These are phyloP conservation scores for Periconia sp. DNA, from an alignment of 2,329 filamentous ascomycete species.

Conservation along the genomic window DNA sequence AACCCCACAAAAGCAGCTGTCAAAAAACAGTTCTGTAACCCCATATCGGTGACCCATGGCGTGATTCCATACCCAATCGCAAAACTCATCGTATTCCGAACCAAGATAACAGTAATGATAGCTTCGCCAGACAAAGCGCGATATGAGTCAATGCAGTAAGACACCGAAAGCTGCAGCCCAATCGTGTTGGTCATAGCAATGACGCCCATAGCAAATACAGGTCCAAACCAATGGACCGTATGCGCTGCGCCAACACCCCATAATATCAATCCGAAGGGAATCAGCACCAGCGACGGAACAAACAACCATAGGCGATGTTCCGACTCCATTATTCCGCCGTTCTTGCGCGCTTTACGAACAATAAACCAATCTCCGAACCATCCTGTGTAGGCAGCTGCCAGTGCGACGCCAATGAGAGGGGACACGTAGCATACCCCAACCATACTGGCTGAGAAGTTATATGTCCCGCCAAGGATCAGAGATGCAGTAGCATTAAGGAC, in stretches of 20 bases:
- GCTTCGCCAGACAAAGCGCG: constrained; percentile 52
- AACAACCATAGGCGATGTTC: constrained; percentile 45
- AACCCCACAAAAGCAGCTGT: constrained; percentile 47
- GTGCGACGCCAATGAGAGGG: constrained; percentile 37
- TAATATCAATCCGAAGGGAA: constrained; percentile 48
- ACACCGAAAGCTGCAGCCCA: constrained; percentile 47
- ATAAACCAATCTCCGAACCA: constrained; percentile 40
- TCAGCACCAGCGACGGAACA: constrained; percentile 39
- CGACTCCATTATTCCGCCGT: constrained; percentile 40
- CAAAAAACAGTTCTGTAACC: constrained; percentile 48
- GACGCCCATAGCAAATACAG: constrained; percentile 51
- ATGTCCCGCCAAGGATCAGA: constrained; percentile 40
- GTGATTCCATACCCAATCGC: constrained; percentile 55
- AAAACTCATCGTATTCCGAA: constrained; percentile 55
- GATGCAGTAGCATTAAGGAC: constrained; percentile 48
- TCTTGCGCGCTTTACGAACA: constrained; percentile 36
- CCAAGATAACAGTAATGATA: constrained; percentile 53
- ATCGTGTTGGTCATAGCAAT: constrained; percentile 49
- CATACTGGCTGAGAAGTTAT: constrained; percentile 42
- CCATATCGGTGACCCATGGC: constrained; percentile 48
- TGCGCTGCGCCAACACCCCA: constrained; percentile 55
- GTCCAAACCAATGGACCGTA: constrained; percentile 50
- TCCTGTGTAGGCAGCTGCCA: constrained; percentile 36
- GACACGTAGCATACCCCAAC: constrained; percentile 44
- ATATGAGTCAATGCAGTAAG: constrained; percentile 54